Evolutionary conservation across 129 eudicot species (phyloP), one percentile per base, ranked within the genome.

Genomic region (Gnaphalium uliginosum): DNA sequence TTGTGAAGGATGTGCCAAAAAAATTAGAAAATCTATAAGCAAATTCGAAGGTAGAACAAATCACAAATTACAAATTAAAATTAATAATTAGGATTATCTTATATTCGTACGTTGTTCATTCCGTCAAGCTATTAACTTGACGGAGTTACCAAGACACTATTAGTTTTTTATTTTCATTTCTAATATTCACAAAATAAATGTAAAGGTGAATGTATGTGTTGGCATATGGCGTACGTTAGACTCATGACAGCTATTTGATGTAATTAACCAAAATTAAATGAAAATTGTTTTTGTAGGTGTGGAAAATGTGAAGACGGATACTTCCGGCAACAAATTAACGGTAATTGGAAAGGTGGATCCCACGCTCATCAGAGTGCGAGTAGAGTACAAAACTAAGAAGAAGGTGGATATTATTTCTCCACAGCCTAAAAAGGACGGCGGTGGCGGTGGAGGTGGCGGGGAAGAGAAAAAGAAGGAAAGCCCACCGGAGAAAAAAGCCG

Each of bases 1-100:
- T 82, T 91, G 97, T 58, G 92, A 91, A 18, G 97, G 97, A 29
- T 91, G 97, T 57, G 90, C 88, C 27, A 58, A 78, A 13, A 91
- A 91, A 39, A 81, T 91, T 62, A 30, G 61, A 22, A 85, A 82
- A 66, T 78, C 76, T 37, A 66, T 91, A 29, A 78, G 80, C 39
- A 71, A 80, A 13, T 83, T 88, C n/a, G 85, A 83, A 58, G 97
- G 97, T 91, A 81, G n/a, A 24, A 13, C 29, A 5, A 14, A 76
- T 0, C 1, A 33, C 8, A 33, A 33, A 37, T 37, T 8, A 37
- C 11, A 37, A 9, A 8, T 9, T 9, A 2, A 39, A 35, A 7
- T 5, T 27, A 2, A 62, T n/a, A 56, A 56, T 56, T 6, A 56
- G 13, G 10, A 56, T 22, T n/a, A 17, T 21, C 25, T 22, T 43